Percentiles rank a stretch among this genome's conserved stretches.
Conservation (phyloP, 768 basidiomycete species). For the Coprinopsis strossmayeri region DNA sequence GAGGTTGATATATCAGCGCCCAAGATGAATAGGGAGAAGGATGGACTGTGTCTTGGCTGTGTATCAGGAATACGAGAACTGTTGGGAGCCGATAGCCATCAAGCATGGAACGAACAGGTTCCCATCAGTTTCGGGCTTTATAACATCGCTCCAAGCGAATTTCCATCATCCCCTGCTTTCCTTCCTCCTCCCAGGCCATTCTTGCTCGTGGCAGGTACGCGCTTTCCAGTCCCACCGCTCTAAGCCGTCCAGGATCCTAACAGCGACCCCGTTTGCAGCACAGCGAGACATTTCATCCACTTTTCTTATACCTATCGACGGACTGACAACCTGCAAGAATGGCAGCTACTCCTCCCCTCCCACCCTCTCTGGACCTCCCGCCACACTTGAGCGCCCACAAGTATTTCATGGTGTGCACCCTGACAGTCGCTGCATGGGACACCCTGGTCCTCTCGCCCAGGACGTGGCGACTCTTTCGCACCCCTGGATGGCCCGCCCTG, state of each 20-base stretch:
- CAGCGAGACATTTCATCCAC: constrained; percentile 7
- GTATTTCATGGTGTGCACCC: constrained; percentile 85
- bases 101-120: too few species aligned
- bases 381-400: constrained; percentile 81
- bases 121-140: neutral
- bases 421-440: constrained; percentile 88
- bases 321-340: neutral
- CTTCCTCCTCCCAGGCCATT: constrained; percentile 5
- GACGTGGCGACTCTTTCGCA: constrained; percentile 63
- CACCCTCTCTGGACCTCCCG: constrained; percentile 64
- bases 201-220: neutral
- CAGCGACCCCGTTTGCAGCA: too few species aligned
- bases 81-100: neutral
- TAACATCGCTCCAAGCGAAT: neutral
- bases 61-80: too few species aligned
- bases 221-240: neutral
- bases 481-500: constrained; percentile 67
- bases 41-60: too few species aligned
- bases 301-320: neutral
- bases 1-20: too few species aligned
- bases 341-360: constrained; percentile 30
- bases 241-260: neutral
- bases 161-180: constrained; percentile 3
- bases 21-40: constrained; percentile 9
- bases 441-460: constrained; percentile 78